These are phyloP conservation scores for Raphanus raphanistrum DNA, from an alignment of 345 rosid genomes.

Conservation along the genomic window DNA sequence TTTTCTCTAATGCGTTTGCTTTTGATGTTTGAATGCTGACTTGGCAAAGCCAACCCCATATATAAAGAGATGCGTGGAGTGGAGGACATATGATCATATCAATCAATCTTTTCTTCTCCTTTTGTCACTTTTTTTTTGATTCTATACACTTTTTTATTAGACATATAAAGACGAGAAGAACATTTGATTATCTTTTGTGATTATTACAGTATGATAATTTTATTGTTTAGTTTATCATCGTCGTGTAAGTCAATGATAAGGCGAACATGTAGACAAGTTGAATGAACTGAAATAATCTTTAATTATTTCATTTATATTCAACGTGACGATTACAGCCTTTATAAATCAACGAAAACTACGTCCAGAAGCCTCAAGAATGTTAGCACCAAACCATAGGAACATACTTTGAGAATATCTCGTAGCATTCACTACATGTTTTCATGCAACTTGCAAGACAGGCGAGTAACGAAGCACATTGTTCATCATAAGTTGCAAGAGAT, in stretches of 20 bases:
- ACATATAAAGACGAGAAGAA: background rate
- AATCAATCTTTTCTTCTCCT: background rate
- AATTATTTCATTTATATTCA: background rate
- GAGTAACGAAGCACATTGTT: background rate
- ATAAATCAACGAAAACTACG: background rate
- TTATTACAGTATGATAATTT: background rate
- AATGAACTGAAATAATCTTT: background rate
- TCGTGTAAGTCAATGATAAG: slow-evolving; percentile 30
- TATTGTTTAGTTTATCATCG: background rate
- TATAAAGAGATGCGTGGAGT: slow-evolving; percentile 18
- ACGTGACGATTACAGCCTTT: background rate
- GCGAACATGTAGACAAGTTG: slow-evolving; percentile 21
- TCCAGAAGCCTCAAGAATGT: background rate
- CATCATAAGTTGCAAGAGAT: background rate
- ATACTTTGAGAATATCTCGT: background rate
- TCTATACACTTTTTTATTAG: slow-evolving; percentile 14
- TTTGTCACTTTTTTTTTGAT: background rate
- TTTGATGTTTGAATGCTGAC: slow-evolving; percentile 26
- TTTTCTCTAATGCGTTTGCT: background rate
- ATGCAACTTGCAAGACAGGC: background rate
- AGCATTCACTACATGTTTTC: background rate
- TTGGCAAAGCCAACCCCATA: slow-evolving; percentile 18
- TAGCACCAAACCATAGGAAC: background rate
- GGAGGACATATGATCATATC: background rate
- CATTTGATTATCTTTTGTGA: background rate